Base-by-base conservation (phyloP, 768 basidiomycete genomes). In the Amanita rubescens region DNA sequence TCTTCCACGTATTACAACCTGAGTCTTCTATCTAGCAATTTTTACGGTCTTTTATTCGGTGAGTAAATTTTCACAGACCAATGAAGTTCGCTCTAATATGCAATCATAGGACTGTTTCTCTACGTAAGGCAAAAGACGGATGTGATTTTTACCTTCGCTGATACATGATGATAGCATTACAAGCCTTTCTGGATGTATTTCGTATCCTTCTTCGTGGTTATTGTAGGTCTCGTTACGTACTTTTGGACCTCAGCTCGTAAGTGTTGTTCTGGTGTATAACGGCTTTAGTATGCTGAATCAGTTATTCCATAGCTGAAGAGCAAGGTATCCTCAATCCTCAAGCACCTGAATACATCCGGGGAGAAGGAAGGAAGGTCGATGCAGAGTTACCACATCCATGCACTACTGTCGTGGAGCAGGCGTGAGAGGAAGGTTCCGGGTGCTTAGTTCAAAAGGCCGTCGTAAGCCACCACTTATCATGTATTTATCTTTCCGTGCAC, bases 101-200 rank as follows among this genome's bases (percentile, higher is more conserved):
- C 53, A 33, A 32, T 49, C 37, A 25, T 49, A 78, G 76, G 77
- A 15, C 60, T 80, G 49, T 76, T 77, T 63, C 72, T 81, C 54
- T 81, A 73, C 61, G 78, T 80, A 59, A 27, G 75, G 65, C 24
- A 12, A 20, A 9, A 20, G n/a, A 9, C 15, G 19, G 12, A 14
- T 33, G 30, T 25, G 24, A 20, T 8, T 34, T 49, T 12, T 8
- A 42, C 49, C 49, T 56, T 43, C 33, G n/a, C 14, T 38, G 10
- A 56, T 49, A 39, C 37, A 22, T 39, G 48, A 22, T 39, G 48
- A 27, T 53, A 92, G 90, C 85, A 90, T 59, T 92, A 80, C 70
- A 66, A 71, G 39, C 91, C 91, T 2, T 93, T 80, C 73, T 94
- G 90, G 90, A 75, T 94, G n/a, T 93, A 94, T 74, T 94, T 94